Evolutionary conservation across 2,329 filamentous ascomycete genomes (phyloP), one percentile per base, ranked within the genome.

Genomic region (Talaromyces verruculosus): DNA sequence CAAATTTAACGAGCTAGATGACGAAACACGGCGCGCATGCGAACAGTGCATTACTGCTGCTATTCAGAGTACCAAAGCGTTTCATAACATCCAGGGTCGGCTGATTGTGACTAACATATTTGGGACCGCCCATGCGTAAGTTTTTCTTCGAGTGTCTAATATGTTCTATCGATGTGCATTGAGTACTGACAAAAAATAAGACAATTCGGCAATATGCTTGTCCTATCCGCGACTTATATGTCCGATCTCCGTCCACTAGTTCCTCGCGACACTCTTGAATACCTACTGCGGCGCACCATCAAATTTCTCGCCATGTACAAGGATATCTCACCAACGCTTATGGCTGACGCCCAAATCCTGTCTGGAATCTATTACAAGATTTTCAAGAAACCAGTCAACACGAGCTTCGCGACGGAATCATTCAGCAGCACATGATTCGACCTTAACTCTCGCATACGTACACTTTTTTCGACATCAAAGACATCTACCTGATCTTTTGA

Each of bases 161-260:
- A 8, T 7, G 7, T 33, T 8, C 30, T 33, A 33, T 33, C 30
- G 30, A 33, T 33, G 30, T 33, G 30, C 30, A 28, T 53, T 22
- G 7, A n/a, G 79, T 67, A 49, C 71, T 77, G 2, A 51, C 39
- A 33, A 30, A 61, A 33, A 33, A 33, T 8, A 33, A 33, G 93
- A 5, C 95, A 99, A 92, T 99, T 96, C 82, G 94, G 95, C 66
- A 98, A 98, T 75, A 87, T 97, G 73, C 83, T 98, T 59, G 92
- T 96, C n/a, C 86, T 99, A 2, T 88, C 91, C 30, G 93, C 94
- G 1, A 91, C 90, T 3, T 93, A 88, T 77, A 86, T 84, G 68
- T 91, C 94, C 57, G 84, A 82, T 4, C 84, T 96, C 1, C 79
- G 79, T 5, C 75, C 80, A 5, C 85, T 87, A 35, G 84, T 96